Conservation (phyloP, 352 stramenopile species). For the Pythium aquatile region DNA sequence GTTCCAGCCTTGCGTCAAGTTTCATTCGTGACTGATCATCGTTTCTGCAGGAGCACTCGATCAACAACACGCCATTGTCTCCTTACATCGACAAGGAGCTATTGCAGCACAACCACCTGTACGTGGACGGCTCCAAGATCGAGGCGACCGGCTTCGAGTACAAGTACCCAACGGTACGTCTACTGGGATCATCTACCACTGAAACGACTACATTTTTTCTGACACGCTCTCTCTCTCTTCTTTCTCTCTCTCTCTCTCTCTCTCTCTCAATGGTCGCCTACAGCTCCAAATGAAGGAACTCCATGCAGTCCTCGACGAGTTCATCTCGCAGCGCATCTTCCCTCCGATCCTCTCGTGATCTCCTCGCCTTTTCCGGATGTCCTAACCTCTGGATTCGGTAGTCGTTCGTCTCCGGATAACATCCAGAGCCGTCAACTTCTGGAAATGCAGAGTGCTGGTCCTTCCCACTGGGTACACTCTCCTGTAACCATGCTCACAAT, state of each 20-base stretch:
- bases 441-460: background rate
- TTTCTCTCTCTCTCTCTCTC: no score
- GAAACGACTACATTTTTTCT: no score
- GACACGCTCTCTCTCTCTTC: no score
- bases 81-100: slow-evolving; percentile 89
- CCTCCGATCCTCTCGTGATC: slow-evolving; percentile 34
- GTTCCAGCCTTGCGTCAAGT: background rate
- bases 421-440: slow-evolving; percentile 6
- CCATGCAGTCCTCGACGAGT: slow-evolving; percentile 1
- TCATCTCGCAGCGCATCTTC: slow-evolving; percentile 3
- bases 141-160: slow-evolving; percentile 77
- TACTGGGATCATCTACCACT: background rate
- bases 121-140: slow-evolving; percentile 74
- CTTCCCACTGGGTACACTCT: background rate
- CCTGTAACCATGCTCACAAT: background rate
- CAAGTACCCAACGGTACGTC: slow-evolving; percentile 57
- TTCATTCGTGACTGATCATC: background rate
- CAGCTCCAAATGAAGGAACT: slow-evolving; percentile 1
- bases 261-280: background rate
- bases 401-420: background rate
- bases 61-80: slow-evolving; percentile 82
- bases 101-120: slow-evolving; percentile 83
- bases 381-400: background rate
- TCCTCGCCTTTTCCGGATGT: slow-evolving; percentile 19
- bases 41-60: slow-evolving; percentile 48